Base-by-base conservation (phyloP, 495 filamentous ascomycete species). In the Penicillium daleae region DNA sequence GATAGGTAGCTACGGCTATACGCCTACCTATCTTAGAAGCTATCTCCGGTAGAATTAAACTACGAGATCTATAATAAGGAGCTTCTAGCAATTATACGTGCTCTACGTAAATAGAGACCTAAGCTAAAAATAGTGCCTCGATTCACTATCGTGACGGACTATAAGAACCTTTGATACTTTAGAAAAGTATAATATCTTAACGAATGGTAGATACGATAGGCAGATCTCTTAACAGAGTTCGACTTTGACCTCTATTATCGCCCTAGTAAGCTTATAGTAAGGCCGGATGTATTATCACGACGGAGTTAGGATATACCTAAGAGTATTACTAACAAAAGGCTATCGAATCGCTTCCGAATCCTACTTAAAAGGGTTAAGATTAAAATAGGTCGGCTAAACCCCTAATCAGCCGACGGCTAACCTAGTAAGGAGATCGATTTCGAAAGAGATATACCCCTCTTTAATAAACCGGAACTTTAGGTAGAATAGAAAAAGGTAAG, bases 311-410 rank as follows among this genome's bases (percentile, higher is more conserved):
- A 50, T 24, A 50, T 50, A 50, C 22, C 22, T 32, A 4, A 54
- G 51, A 31, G 51, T 19, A 35, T 54, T 54, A 54, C 27, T 35
- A n/a, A 54, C 26, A n/a, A 54, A 54, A 54, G 27, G 27, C 27
- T 54, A 35, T n/a, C 31, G 31, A 54, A 50, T 17, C 6, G 46
- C 19, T 50, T 24, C 46, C 13, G 26, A 27, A 22, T 50, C 19
- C 19, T 50, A 50, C 19, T 50, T 50, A 24, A 50, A 50, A 27
- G 10, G 22, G 22, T 50, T 50, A 50, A 27, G 22, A 27, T 50
- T 50, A 24, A 27, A 50, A 50, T 27, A 27, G 46, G 46, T 21
- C 22, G 22, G 10, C 17, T 46, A 46, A 17, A 46, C 22, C 42
- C 42, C 21, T 6, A 40, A 39, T 9, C 22, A 49, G 44, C 19